These are phyloP conservation scores for Rubia yunnanensis DNA, from an alignment of 257 asterid genomes.

Conservation along the genomic window DNA sequence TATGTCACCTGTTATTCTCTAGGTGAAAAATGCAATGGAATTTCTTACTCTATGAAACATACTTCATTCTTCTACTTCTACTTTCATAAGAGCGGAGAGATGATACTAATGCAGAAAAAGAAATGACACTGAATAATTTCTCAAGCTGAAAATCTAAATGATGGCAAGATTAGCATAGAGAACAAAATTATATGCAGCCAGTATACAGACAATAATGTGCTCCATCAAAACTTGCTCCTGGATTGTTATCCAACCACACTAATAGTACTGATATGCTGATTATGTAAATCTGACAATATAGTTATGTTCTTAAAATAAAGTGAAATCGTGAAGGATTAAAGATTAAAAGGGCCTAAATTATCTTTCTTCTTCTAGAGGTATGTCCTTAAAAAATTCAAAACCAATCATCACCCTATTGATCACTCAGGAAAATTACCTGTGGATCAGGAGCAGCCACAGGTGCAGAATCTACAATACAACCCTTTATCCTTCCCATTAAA, in stretches of 20 bases:
- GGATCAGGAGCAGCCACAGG: slow-evolving; percentile 87
- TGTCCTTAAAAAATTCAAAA: not conserved
- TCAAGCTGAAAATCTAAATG: not conserved
- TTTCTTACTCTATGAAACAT: not conserved
- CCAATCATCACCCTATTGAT: not conserved
- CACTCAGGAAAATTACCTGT: slow-evolving; percentile 44
- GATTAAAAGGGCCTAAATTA: too few species aligned
- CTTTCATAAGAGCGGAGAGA: not conserved
- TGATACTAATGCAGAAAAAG: not conserved
- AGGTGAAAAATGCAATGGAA: not conserved
- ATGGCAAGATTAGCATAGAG: not conserved
- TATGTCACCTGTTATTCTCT: not conserved
- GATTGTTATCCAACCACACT: not conserved
- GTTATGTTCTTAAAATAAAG: not conserved
- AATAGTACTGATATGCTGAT: not conserved
- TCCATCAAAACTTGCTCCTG: not conserved
- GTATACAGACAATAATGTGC: not conserved
- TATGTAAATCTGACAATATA: not conserved
- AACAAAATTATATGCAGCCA: not conserved
- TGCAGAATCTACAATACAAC: slow-evolving; percentile 89
- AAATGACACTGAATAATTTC: not conserved
- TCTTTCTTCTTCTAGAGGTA: not conserved
- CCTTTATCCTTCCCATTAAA: slow-evolving; percentile 56
- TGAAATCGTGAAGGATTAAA: not conserved
- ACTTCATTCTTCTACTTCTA: not conserved